Conservation (phyloP, 306 rosid species). For the Rosa persica region DNA sequence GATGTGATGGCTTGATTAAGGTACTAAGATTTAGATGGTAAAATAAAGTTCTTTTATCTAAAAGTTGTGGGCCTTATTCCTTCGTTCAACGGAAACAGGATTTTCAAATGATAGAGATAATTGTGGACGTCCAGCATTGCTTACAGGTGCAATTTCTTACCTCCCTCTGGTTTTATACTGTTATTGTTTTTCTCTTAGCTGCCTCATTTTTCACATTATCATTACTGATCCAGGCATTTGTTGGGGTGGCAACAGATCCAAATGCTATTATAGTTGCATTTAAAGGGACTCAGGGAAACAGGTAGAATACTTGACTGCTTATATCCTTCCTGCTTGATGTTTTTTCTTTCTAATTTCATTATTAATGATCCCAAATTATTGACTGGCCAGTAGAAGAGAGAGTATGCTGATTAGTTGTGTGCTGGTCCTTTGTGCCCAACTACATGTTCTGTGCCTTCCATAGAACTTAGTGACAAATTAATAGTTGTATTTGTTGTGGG, state of each 20-base stretch:
- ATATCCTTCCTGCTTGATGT: not conserved
- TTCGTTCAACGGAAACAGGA: slow-evolving; percentile 57
- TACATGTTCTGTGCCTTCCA: not conserved
- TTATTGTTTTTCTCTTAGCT: not conserved
- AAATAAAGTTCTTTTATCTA: not conserved
- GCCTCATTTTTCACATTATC: slow-evolving; percentile 27
- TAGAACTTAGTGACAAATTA: not conserved
- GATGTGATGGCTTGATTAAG: slow-evolving; percentile 76
- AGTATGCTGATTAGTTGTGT: not conserved
- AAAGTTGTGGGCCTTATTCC: slow-evolving; percentile 25
- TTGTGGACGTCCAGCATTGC: slow-evolving; percentile 92
- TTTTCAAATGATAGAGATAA: slow-evolving; percentile 84
- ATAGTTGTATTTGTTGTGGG: not conserved
- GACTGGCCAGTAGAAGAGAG: not conserved
- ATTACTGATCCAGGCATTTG: slow-evolving; percentile 58
- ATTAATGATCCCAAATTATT: slow-evolving; percentile 1
- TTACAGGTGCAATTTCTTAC: slow-evolving; percentile 62
- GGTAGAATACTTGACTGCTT: slow-evolving; percentile 39
- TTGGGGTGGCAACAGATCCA: slow-evolving; percentile 79
- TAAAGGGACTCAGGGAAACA: slow-evolving; percentile 89
- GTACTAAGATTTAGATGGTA: slow-evolving; percentile 42
- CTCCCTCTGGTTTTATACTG: slow-evolving; percentile 14
- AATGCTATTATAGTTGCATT: slow-evolving; percentile 81
- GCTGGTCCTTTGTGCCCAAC: not conserved
- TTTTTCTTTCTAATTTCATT: not conserved